These are phyloP conservation scores for Rhytidiadelphus loreus DNA, from an alignment of 225 moss, liverwort and hornwort species.

Conservation along the genomic window DNA sequence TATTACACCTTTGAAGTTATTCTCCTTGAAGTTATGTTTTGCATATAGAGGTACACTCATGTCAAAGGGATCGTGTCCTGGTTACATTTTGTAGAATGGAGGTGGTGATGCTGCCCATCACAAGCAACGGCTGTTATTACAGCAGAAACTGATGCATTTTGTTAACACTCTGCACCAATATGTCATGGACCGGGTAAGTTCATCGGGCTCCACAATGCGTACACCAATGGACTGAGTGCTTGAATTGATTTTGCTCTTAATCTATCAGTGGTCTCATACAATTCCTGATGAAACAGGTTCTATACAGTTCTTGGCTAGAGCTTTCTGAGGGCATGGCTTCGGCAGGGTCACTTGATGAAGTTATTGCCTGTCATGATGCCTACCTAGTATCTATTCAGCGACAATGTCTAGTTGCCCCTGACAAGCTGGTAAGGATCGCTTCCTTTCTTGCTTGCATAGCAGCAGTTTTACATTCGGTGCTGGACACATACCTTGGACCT, in stretches of 20 bases:
- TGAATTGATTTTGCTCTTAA: neutral
- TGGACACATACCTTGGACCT: neutral
- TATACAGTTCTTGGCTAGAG: slow-evolving; percentile 98
- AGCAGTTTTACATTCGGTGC: neutral
- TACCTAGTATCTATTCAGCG: slow-evolving; percentile 93
- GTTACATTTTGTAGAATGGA: slow-evolving; percentile 55
- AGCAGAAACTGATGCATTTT: slow-evolving; percentile 99
- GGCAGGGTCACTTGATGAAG: slow-evolving; percentile 94
- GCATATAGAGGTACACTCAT: neutral
- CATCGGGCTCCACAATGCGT: neutral
- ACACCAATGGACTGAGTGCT: neutral
- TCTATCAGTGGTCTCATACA: neutral
- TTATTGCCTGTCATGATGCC: slow-evolving; percentile 90
- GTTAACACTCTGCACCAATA: slow-evolving; percentile 98
- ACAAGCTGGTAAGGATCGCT: slow-evolving; percentile 61
- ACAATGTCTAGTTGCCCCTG: slow-evolving; percentile 93
- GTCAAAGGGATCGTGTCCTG: neutral
- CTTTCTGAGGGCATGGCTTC: slow-evolving; percentile 92
- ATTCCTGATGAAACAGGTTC: slow-evolving; percentile 47
- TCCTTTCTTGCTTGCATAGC: neutral
- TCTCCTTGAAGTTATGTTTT: neutral
- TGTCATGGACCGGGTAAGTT: slow-evolving; percentile 88
- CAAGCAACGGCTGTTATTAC: slow-evolving; percentile 78
- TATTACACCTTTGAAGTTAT: neutral
- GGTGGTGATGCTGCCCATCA: slow-evolving; percentile 79